Evolutionary conservation across 495 filamentous ascomycete genomes (phyloP), one percentile per base, ranked within the genome.

Genomic region (Lasiosphaeris hirsuta): DNA sequence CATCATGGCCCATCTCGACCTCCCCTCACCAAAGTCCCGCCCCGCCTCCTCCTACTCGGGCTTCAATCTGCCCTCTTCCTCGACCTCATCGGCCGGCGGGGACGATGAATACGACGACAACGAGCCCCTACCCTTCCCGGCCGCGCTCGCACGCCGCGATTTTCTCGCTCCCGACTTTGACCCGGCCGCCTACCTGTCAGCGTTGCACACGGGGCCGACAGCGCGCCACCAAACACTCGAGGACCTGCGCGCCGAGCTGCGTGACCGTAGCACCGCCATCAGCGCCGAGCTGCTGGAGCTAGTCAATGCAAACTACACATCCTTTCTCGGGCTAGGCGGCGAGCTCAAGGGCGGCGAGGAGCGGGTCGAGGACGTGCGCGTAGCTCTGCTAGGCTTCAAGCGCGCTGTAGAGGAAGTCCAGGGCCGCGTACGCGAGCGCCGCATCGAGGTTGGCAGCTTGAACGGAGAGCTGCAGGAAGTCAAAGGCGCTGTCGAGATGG

Each of bases 261-360:
- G 91, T 13, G 78, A 87, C 43, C 81, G 94, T 19, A 85, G 84
- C 55, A 82, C 87, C 59, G 77, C 84, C 14, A 82, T 97, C 47
- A 86, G 83, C 58, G 85, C 86, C 54, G 93, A 99, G 69, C 76
- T 99, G 8, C 78, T 97, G 4, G 92, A 96, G 69, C 82, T 97
- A 1, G 92, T 99, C 58, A 97, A 97, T 67, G 79, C 87, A 34
- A 92, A 97, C 70, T 97, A 97, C 69, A 84, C 87, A 40, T 90
- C 93, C 61, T 97, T 97, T 62, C 69, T 99, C 1, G 84, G 84
- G 5, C 72, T 99, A 0, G 94, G 95, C 0, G 84, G 80, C 33
- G 87, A 90, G 65, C 73, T 99, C 39, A 83, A 83, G 47, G 92
- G 92, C 0, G 95, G 95, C 1, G 93, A 95, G 62, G 92, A 96